Evolutionary conservation across 345 rosid species (phyloP).

Genomic region (Syzygium aqueum): DNA sequence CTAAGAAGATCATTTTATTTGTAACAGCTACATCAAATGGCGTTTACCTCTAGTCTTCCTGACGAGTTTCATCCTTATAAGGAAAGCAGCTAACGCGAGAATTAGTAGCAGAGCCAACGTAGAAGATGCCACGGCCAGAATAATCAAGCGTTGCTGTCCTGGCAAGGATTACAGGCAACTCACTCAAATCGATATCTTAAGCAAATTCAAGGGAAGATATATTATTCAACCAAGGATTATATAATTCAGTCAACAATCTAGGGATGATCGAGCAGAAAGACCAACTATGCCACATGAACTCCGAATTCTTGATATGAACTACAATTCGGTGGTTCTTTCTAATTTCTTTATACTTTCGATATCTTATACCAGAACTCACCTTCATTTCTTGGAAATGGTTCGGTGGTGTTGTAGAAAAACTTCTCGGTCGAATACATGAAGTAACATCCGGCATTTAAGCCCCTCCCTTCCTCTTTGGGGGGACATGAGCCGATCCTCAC

Average conservation of each 20-base stretch:
- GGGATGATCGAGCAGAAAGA: neutral
- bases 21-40: neutral
- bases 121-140: conserved; percentile 45
- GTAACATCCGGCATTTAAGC: conserved; percentile 55
- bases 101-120: conserved; percentile 41
- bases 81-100: conserved; percentile 24
- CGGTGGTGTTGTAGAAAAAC: conserved; percentile 52
- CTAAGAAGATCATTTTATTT: neutral
- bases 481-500: conserved; percentile 18
- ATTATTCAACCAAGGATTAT: neutral
- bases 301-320: neutral
- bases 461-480: conserved; percentile 38
- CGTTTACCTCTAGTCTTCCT: conserved; percentile 44
- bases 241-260: neutral
- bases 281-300: neutral
- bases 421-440: conserved; percentile 56
- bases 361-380: conserved; percentile 12
- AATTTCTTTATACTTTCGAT: neutral
- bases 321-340: neutral
- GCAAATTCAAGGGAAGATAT: neutral
- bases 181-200: neutral
- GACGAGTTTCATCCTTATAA: conserved; percentile 24
- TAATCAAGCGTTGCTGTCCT: conserved; percentile 40
- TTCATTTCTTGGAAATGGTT: conserved; percentile 12
- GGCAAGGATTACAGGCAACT: neutral